Conservation (phyloP, 345 rosid species). For the Euphorbia pulcherrima region DNA sequence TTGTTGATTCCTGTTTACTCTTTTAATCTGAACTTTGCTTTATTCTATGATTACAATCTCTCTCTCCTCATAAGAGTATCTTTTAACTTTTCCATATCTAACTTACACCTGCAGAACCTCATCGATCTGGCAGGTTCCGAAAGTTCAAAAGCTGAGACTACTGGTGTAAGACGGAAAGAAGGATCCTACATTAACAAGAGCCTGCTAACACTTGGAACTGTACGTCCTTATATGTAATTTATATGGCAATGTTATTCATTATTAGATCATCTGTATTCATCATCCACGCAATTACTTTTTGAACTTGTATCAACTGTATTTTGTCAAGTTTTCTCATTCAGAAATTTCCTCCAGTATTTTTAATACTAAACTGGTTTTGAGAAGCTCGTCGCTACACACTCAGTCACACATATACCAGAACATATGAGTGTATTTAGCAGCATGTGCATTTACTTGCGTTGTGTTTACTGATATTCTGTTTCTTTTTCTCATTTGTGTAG, state of each 20-base stretch:
- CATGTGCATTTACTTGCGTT: not conserved
- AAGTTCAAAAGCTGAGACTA: slow-evolving; percentile 97
- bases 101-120: slow-evolving; percentile 84
- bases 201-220: slow-evolving; percentile 96
- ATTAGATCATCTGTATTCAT: slow-evolving; percentile 1
- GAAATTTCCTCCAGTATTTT: not conserved
- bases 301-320: not conserved
- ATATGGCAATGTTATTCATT: slow-evolving; percentile 10
- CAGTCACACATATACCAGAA: not conserved
- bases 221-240: slow-evolving; percentile 37
- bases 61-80: not conserved
- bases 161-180: slow-evolving; percentile 90
- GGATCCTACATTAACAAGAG: slow-evolving; percentile 98
- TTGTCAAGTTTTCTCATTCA: not conserved
- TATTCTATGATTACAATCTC: not conserved
- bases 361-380: not conserved
- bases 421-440: not conserved
- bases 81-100: slow-evolving; percentile 35
- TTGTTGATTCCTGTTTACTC: slow-evolving; percentile 18
- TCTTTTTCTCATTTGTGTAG: not conserved
- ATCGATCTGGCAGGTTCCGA: slow-evolving; percentile 99
- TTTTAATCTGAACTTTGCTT: slow-evolving; percentile 11
- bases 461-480: not conserved
- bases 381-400: not conserved
- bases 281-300: not conserved